phyloP scores from a whole-genome alignment of 2,329 filamentous ascomycete genomes.

The Plectosphaerella cucumerina region DNA sequence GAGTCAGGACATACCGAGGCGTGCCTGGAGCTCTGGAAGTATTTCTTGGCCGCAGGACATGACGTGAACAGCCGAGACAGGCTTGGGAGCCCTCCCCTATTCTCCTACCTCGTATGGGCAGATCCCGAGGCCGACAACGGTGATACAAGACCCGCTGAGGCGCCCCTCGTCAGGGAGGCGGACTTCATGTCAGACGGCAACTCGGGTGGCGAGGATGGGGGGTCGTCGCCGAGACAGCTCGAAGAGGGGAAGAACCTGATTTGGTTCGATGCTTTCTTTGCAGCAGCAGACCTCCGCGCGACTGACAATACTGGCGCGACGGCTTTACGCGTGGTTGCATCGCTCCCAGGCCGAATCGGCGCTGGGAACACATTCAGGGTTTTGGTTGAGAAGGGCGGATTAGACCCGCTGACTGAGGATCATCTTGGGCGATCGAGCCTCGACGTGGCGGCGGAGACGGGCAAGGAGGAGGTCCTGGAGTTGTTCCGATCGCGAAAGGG shows the following conservation, averaged over 20 bases:
- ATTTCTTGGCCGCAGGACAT: not conserved
- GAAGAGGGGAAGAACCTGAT: not conserved
- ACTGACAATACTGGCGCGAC: not conserved
- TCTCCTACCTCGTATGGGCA: not conserved
- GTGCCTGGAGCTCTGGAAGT: not conserved
- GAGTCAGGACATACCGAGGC: not conserved
- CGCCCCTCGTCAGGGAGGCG: no score
- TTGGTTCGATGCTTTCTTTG: not conserved
- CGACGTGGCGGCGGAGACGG: not conserved
- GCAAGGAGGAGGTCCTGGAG: not conserved
- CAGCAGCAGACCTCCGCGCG: not conserved
- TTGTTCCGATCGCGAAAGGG: not conserved
- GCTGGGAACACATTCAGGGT: not conserved
- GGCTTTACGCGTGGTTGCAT: not conserved
- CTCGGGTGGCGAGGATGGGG: no score
- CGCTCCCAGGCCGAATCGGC: not conserved
- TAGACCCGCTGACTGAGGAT: not conserved
- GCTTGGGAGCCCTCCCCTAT: not conserved
- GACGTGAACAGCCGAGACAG: not conserved
- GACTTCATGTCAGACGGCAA: no score
- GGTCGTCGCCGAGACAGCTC: not conserved
- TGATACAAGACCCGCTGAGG: no score
- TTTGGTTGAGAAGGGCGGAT: not conserved
- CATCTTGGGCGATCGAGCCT: not conserved
- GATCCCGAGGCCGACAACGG: no score